Base-by-base conservation (phyloP, 179 eudicot genomes). In the Sideroxylon spinosum region DNA sequence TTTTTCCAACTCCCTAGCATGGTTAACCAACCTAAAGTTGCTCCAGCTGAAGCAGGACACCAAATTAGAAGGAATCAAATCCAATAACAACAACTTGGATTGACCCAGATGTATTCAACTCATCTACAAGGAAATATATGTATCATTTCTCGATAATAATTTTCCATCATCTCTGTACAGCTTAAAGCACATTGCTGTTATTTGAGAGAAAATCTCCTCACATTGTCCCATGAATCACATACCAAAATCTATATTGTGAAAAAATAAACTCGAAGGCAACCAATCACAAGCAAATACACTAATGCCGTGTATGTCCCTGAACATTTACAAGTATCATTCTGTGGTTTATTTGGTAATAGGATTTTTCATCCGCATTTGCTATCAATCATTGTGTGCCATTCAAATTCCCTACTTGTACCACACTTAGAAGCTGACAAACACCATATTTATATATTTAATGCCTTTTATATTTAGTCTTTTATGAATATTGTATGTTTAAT, bases 21-120 rank as follows among this genome's bases (percentile, higher is more conserved):
- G 2, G 63, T 19, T 20, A 6, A 60, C 14, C 55, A 32, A 13
- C 68, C 52, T 19, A 32, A 57, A 59, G 7, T 73, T 55, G 64
- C 23, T 56, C 0, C 50, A 37, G 3, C 44, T 1, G 44, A 37
- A 37, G 44, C 26, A 55, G 63, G 64, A 55, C 25, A 72, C 59
- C 44, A 73, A 56, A 56, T 55, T 10, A 49, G 25, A 59, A 29
- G 76, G 64, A 55, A 55, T 23, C 46, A 71, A 48, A 71, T 71
- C 44, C 75, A 25, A n/a, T 37, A 23, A 56, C 7, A n/a, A 46
- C 23, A 70, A 52, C 9, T 69, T 11, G 20, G 3, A 26, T 52
- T 25, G 10, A 44, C 71, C 71, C 52, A 68, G 12, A 32, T 25
- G n/a, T 68, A 6, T 68, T 32, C 49, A 32, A 44, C 9, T 7